phyloP scores from a whole-genome alignment of 768 basidiomycete genomes.

The Phylloporus scabripes region DNA sequence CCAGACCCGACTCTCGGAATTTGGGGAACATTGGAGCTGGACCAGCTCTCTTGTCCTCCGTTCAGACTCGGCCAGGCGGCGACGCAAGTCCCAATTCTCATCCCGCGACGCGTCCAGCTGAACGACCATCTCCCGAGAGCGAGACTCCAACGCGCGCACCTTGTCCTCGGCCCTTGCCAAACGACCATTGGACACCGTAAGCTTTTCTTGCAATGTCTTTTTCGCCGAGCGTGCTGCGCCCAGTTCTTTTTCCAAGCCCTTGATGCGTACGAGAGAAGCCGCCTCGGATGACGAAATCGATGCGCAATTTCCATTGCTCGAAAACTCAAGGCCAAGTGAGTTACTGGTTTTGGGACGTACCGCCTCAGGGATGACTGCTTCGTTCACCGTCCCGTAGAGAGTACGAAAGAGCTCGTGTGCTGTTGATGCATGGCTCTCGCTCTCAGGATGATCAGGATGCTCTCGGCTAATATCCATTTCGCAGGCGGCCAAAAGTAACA shows the following conservation, averaged over 20 bases:
- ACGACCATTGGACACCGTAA: constrained; percentile 12
- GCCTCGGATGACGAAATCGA: not conserved
- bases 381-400: constrained; percentile 24
- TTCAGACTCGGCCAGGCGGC: constrained; percentile 21
- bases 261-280: constrained; percentile 10
- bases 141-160: constrained; percentile 18
- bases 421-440: constrained; percentile 13
- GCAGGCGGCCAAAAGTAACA: constrained; percentile 30
- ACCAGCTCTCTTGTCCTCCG: constrained; percentile 14
- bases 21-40: constrained; percentile 10
- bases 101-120: constrained; percentile 17
- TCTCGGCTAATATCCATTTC: constrained; percentile 31
- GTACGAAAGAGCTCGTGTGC: constrained; percentile 29
- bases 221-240: constrained; percentile 9
- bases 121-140: constrained; percentile 14
- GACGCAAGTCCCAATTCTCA: constrained; percentile 22
- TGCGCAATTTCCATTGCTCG: constrained; percentile 1
- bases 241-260: constrained; percentile 25
- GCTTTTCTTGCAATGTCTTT: constrained; percentile 16
- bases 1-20: constrained; percentile 22
- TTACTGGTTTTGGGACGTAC: constrained; percentile 14
- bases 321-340: constrained; percentile 25
- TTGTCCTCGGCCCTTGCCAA: constrained; percentile 14
- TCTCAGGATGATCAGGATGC: constrained; percentile 16
- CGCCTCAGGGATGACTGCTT: constrained; percentile 16